A percentile compares a stretch with the other conserved stretches of the same genome.
Conservation (phyloP, 257 asterid genomes). For the Solanum arcanum region DNA sequence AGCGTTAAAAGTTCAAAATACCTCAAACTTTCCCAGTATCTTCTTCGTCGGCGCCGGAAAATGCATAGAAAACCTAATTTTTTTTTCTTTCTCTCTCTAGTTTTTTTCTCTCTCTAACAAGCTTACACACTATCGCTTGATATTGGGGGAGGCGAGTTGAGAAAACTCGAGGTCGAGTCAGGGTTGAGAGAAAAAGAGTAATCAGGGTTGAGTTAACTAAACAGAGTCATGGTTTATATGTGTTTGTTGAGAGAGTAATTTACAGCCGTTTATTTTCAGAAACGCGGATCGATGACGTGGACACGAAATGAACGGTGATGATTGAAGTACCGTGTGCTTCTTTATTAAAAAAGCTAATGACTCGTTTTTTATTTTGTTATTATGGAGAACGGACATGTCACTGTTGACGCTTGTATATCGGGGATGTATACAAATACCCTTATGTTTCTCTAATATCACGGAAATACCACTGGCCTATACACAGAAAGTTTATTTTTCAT, state of each 20-base stretch:
- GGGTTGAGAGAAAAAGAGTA: slow-evolving; percentile 31
- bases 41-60: neutral
- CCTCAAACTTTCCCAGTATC: neutral
- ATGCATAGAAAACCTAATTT: slow-evolving; percentile 2
- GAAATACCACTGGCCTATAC: neutral
- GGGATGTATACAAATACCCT: neutral
- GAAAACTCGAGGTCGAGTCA: slow-evolving; percentile 17
- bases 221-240: slow-evolving; percentile 16
- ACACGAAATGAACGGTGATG: slow-evolving; percentile 14
- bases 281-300: slow-evolving; percentile 65
- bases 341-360: neutral
- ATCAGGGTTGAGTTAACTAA: slow-evolving; percentile 34
- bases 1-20: neutral
- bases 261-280: slow-evolving; percentile 21
- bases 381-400: neutral
- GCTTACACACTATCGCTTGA: slow-evolving; percentile 5
- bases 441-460: neutral
- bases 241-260: slow-evolving; percentile 5
- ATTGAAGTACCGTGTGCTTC: slow-evolving; percentile 54
- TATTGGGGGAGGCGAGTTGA: slow-evolving; percentile 14
- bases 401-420: neutral
- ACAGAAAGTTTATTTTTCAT: neutral
- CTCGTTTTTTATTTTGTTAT: neutral
- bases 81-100: neutral
- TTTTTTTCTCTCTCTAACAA: slow-evolving; percentile 20